Evolutionary conservation across 2,329 filamentous ascomycete genomes (phyloP).

Genomic region (Elsinoe batatas): DNA sequence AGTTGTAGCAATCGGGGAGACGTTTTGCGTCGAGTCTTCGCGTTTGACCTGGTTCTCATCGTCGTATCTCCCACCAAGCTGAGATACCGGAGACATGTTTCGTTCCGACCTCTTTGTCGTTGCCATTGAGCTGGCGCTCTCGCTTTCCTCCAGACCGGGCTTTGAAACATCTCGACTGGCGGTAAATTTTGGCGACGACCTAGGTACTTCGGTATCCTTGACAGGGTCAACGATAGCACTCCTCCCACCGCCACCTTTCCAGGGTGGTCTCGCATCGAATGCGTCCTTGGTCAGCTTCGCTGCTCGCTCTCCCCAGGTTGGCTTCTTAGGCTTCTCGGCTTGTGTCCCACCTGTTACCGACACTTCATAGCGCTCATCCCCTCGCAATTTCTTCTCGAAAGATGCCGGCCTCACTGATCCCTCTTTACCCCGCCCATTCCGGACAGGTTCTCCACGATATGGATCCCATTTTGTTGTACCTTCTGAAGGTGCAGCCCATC

Average conservation of each 20-base stretch:
- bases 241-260: slow-evolving; percentile 11
- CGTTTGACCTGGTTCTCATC: not conserved
- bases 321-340: slow-evolving; percentile 12
- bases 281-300: slow-evolving; percentile 14
- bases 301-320: slow-evolving; percentile 13
- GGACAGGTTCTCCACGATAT: not conserved
- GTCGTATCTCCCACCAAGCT: slow-evolving; percentile 10
- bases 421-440: not conserved
- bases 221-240: slow-evolving; percentile 11
- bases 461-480: not conserved
- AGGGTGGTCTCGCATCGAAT: slow-evolving; percentile 17
- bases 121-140: slow-evolving; percentile 1
- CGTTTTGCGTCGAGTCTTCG: slow-evolving; percentile 7
- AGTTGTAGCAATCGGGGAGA: slow-evolving; percentile 6
- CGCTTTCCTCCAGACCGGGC: slow-evolving; percentile 8
- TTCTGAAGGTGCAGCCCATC: not conserved
- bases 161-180: slow-evolving; percentile 4
- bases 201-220: slow-evolving; percentile 8
- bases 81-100: slow-evolving; percentile 10
- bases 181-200: not conserved
- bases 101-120: not conserved
- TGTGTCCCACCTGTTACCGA: not conserved
- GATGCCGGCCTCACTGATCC: not conserved
- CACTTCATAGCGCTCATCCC: slow-evolving; percentile 2
- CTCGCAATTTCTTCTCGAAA: not conserved